Evolutionary conservation across 495 filamentous ascomycete species (phyloP).

Genomic region (Chaetomium tenue): DNA sequence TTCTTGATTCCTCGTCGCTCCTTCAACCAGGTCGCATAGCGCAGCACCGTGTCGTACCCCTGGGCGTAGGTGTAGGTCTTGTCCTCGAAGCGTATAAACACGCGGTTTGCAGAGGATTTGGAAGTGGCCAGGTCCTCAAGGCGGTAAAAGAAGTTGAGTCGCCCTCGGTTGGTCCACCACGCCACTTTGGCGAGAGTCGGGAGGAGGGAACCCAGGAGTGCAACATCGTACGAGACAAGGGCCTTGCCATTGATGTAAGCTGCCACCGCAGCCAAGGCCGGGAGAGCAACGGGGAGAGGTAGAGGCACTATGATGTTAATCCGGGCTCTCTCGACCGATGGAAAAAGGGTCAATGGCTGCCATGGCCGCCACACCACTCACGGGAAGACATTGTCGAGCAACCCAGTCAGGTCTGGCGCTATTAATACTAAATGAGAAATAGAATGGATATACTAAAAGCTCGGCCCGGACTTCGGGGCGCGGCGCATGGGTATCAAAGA

Average conservation of each 20-base stretch:
- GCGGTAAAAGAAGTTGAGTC: constrained; percentile 73
- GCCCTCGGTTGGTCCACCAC: constrained; percentile 54
- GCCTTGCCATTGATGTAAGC: constrained; percentile 81
- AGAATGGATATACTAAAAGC: too few relatives aligned
- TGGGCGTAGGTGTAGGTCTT: constrained; percentile 77
- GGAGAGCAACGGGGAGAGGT: constrained; percentile 55
- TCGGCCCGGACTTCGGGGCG: neutral
- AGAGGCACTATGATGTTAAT: constrained; percentile 31
- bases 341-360: neutral
- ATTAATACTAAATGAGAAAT: neutral
- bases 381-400: constrained; percentile 6
- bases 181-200: constrained; percentile 43
- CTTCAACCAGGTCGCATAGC: constrained; percentile 82
- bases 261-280: constrained; percentile 64
- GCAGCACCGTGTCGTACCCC: constrained; percentile 69
- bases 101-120: constrained; percentile 52
- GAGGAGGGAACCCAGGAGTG: constrained; percentile 52
- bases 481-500: neutral
- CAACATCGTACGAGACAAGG: constrained; percentile 63
- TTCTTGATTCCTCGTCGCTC: constrained; percentile 64
- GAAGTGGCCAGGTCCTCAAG: constrained; percentile 68
- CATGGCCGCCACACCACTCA: constrained; percentile 4
- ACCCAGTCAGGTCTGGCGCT: neutral
- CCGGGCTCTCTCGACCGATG: neutral
- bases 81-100: constrained; percentile 74